Percentiles rank a stretch among this genome's conserved stretches.
phyloP scores from a whole-genome alignment of 2,329 filamentous ascomycete genomes.

The Penicillium sclerotiorum region DNA sequence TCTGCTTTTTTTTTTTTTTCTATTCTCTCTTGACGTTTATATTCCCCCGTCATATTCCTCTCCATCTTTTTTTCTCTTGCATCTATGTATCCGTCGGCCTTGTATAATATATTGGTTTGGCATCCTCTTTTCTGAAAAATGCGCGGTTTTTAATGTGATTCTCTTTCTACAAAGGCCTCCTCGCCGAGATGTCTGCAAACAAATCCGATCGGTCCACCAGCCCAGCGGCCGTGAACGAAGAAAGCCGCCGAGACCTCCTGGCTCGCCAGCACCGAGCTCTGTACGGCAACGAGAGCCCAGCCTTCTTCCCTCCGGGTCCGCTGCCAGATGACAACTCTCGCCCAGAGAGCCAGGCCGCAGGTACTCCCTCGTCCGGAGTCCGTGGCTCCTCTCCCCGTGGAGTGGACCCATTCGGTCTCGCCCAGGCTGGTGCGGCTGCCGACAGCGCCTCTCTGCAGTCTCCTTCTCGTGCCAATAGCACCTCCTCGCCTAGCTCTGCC shows the following conservation, averaged over 20 bases:
- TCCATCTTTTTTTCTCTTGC: slow-evolving; percentile 33
- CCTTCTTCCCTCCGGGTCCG: slow-evolving; percentile 67
- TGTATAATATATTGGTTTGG: slow-evolving; percentile 47
- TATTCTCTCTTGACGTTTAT: slow-evolving; percentile 38
- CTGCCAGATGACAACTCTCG: slow-evolving; percentile 71
- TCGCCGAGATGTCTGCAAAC: slow-evolving; percentile 69
- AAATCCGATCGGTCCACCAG: slow-evolving; percentile 88
- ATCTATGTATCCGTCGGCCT: slow-evolving; percentile 46
- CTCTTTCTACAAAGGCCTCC: slow-evolving; percentile 56
- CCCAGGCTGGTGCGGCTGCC: slow-evolving; percentile 49
- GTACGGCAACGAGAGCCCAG: slow-evolving; percentile 73
- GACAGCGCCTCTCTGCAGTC: slow-evolving; percentile 51
- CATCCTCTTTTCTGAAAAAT: slow-evolving; percentile 37
- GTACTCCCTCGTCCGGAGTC: slow-evolving; percentile 59
- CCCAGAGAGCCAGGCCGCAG: slow-evolving; percentile 66
- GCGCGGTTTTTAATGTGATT: slow-evolving; percentile 43
- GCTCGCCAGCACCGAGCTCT: slow-evolving; percentile 92
- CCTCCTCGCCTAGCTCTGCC: slow-evolving; percentile 67
- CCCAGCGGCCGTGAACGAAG: slow-evolving; percentile 86
- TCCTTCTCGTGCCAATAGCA: slow-evolving; percentile 77
- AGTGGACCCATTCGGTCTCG: slow-evolving; percentile 68
- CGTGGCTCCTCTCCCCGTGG: slow-evolving; percentile 79
- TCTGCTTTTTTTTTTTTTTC: slow-evolving; percentile 30
- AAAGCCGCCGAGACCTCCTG: slow-evolving; percentile 93
- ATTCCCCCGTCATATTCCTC: slow-evolving; percentile 28